Percentiles rank a stretch among this genome's conserved stretches.
Conservation (phyloP, 306 rosid species). For the Crataegus laevigata region DNA sequence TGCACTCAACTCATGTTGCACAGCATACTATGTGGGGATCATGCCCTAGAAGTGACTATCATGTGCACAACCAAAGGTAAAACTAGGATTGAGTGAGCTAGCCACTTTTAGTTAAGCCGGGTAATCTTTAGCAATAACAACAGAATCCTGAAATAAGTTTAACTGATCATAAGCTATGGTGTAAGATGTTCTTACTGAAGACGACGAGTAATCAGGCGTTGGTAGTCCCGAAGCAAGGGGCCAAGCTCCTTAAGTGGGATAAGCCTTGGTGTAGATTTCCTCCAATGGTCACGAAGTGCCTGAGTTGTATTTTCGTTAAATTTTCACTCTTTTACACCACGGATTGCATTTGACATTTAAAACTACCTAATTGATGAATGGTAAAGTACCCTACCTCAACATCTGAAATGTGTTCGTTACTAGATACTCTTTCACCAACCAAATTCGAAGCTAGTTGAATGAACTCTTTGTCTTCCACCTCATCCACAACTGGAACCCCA, state of each 20-base stretch:
- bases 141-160: neutral
- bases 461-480: slow-evolving; percentile 63
- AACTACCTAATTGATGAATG: neutral
- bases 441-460: slow-evolving; percentile 60
- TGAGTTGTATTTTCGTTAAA: slow-evolving; percentile 31
- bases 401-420: slow-evolving; percentile 23
- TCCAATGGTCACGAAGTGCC: slow-evolving; percentile 79
- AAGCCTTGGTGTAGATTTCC: slow-evolving; percentile 52
- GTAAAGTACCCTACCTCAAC: slow-evolving; percentile 19
- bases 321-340: neutral
- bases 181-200: slow-evolving; percentile 46
- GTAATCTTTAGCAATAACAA: neutral
- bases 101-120: neutral
- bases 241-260: slow-evolving; percentile 78
- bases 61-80: neutral
- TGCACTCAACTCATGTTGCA: neutral
- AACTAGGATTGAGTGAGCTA: neutral
- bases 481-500: slow-evolving; percentile 50
- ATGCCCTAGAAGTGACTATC: neutral
- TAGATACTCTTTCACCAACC: slow-evolving; percentile 40
- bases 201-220: slow-evolving; percentile 45
- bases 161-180: neutral
- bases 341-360: neutral
- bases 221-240: slow-evolving; percentile 87
- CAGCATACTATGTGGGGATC: neutral